These are phyloP conservation scores for Zygoascus bituminiphila DNA, from an alignment of 805 yeast species.

Conservation along the genomic window DNA sequence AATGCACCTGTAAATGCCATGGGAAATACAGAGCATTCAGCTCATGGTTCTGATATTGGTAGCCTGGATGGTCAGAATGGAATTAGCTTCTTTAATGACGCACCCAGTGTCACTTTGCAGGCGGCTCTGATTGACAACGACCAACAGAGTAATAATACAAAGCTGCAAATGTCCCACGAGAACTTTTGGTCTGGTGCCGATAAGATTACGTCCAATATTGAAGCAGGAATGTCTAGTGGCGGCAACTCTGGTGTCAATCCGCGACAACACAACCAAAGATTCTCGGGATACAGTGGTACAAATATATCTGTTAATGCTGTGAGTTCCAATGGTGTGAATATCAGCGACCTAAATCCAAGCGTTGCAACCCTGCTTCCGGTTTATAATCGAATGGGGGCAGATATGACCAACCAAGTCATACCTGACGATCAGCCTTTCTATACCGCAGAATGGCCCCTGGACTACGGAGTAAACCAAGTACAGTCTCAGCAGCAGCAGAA, in stretches of 20 bases:
- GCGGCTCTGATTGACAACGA: not conserved
- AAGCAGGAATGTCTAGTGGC: no score
- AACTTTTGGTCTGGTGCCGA: not conserved
- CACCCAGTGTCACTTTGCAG: not conserved
- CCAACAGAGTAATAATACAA: not conserved
- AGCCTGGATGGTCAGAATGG: not conserved
- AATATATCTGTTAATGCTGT: not conserved
- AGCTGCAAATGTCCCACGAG: not conserved
- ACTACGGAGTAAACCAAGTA: not conserved
- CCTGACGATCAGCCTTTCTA: not conserved
- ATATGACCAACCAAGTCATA: not conserved
- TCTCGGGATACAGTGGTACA: not conserved
- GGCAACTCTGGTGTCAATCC: not conserved
- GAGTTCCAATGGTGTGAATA: not conserved
- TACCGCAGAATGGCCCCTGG: not conserved
- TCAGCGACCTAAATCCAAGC: slow-evolving; percentile 4
- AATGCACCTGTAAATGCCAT: not conserved
- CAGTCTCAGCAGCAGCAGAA: slow-evolving; percentile 8
- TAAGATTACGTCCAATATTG: not conserved
- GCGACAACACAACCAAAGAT: not conserved
- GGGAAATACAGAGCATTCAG: not conserved
- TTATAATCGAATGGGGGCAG: slow-evolving; percentile 1
- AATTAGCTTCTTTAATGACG: not conserved
- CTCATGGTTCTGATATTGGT: not conserved
- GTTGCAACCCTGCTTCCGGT: slow-evolving; percentile 9